Conservation (phyloP, 2,329 filamentous ascomycete species). For the Rhynchosporium secalis region DNA sequence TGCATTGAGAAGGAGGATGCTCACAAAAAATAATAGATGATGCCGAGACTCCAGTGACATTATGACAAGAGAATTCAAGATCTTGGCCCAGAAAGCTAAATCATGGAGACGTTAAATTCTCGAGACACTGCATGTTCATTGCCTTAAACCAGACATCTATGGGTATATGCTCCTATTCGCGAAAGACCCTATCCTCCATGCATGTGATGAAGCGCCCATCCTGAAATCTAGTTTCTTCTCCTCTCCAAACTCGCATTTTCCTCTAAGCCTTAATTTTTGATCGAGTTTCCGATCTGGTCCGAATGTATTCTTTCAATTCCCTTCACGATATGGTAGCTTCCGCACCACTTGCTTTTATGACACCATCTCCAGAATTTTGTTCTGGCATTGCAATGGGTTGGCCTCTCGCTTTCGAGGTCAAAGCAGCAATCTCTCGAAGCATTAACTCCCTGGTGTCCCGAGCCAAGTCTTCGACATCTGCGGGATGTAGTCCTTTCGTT, state of each 20-base stretch:
- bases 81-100: not conserved
- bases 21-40: not conserved
- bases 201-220: constrained; percentile 8
- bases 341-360: constrained; percentile 36
- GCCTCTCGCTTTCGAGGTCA: constrained; percentile 55
- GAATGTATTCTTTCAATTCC: too few species aligned
- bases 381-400: constrained; percentile 36
- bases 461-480: constrained; percentile 76
- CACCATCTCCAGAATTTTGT: constrained; percentile 27
- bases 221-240: not conserved
- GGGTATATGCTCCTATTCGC: constrained; percentile 18
- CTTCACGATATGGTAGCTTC: constrained; percentile 28
- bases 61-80: not conserved
- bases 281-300: too few species aligned
- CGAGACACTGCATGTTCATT: constrained; percentile 4
- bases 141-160: constrained; percentile 15
- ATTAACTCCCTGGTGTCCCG: constrained; percentile 70
- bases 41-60: not conserved
- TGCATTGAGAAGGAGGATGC: not conserved
- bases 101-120: not conserved
- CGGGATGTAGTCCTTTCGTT: constrained; percentile 69
- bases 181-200: constrained; percentile 15
- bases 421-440: constrained; percentile 62
- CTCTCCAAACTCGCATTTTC: not conserved
- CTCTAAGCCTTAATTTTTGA: too few species aligned